Evolutionary conservation across 345 rosid genomes (phyloP).

Genomic region (Angophora floribunda): DNA sequence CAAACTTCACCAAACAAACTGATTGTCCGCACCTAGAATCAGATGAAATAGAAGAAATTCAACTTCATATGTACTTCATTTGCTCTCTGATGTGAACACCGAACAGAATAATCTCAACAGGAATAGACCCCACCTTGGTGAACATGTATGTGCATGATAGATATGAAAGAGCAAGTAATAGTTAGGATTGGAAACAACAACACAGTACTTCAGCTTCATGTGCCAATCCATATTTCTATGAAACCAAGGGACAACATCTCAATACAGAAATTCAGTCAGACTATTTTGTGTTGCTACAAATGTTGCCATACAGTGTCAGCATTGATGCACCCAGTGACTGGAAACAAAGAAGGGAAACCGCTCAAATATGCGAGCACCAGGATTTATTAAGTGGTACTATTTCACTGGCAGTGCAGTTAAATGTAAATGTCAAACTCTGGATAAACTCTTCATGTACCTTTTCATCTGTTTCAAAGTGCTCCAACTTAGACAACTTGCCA

Average conservation of each 20-base stretch:
- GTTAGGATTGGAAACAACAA: not conserved
- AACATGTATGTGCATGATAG: not conserved
- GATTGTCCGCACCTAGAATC: conserved; percentile 64
- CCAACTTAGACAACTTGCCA: conserved; percentile 83
- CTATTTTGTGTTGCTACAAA: not conserved
- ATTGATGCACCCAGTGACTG: not conserved
- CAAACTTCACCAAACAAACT: conserved; percentile 89
- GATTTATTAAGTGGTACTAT: not conserved
- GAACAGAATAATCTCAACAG: not conserved
- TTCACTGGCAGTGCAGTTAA: not conserved
- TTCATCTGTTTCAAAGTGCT: conserved; percentile 91
- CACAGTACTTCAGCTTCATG: not conserved
- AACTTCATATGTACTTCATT: not conserved
- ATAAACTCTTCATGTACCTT: conserved; percentile 38
- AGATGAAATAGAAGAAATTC: not conserved
- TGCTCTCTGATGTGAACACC: not conserved
- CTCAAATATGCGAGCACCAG: not conserved
- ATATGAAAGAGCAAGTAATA: not conserved
- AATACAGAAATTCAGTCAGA: not conserved
- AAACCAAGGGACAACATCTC: not conserved
- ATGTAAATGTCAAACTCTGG: not conserved
- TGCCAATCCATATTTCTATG: not conserved
- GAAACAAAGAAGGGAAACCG: not conserved
- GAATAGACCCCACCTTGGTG: not conserved
- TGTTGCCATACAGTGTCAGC: not conserved